Percentiles rank a stretch among this genome's conserved stretches.
Evolutionary conservation across 2,329 filamentous ascomycete genomes (phyloP).

Genomic region (Emmonsia crescens): DNA sequence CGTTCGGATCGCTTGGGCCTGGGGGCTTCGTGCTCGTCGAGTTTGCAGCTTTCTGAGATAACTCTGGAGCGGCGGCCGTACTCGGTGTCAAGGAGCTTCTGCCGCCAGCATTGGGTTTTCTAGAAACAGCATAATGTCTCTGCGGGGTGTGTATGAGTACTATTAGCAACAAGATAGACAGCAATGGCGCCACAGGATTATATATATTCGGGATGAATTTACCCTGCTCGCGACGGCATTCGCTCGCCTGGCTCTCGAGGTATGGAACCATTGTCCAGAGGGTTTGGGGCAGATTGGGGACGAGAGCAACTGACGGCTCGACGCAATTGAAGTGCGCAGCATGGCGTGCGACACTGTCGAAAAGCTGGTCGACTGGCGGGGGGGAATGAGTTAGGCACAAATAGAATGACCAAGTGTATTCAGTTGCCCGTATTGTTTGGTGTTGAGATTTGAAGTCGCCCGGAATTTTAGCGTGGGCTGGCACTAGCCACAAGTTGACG

Average conservation of each 20-base stretch:
- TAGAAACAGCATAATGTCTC: slow-evolving; percentile 40
- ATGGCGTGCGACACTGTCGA: slow-evolving; percentile 39
- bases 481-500: slow-evolving; percentile 5
- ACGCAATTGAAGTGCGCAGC: slow-evolving; percentile 45
- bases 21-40: slow-evolving; percentile 8
- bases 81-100: slow-evolving; percentile 16
- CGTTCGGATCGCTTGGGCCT: slow-evolving; percentile 9
- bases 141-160: slow-evolving; percentile 15
- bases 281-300: slow-evolving; percentile 27
- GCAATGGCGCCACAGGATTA: background rate
- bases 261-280: slow-evolving; percentile 35
- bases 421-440: background rate
- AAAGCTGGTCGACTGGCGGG: slow-evolving; percentile 15
- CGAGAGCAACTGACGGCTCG: slow-evolving; percentile 35
- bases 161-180: background rate
- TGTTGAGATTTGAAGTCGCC: slow-evolving; percentile 23
- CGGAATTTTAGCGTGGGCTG: slow-evolving; percentile 1
- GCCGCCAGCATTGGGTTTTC: background rate
- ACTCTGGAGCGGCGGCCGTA: background rate
- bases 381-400: slow-evolving; percentile 15
- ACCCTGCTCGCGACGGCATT: slow-evolving; percentile 30
- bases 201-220: background rate
- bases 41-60: slow-evolving; percentile 16
- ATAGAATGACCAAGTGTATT: slow-evolving; percentile 13
- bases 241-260: slow-evolving; percentile 7